Evolutionary conservation across 257 asterid genomes (phyloP).

Genomic region (Striga asiatica): DNA sequence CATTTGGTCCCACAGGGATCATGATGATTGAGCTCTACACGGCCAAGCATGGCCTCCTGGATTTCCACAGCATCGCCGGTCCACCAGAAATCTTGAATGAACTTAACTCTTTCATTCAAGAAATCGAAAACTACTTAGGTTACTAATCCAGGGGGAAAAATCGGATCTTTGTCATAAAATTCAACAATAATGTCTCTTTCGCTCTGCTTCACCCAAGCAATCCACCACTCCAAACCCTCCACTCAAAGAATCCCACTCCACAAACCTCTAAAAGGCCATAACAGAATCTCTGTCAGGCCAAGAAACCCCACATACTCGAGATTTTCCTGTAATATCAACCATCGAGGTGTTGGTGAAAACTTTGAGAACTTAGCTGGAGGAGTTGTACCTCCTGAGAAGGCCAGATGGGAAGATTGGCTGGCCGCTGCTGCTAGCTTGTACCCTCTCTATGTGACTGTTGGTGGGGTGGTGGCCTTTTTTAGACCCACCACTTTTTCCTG

Average conservation of each 20-base stretch:
- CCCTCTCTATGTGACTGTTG: constrained; percentile 76
- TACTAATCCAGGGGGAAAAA: background rate
- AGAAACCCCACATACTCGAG: constrained; percentile 13
- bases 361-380: constrained; percentile 16
- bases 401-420: constrained; percentile 54
- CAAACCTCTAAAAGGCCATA: constrained; percentile 10
- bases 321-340: background rate
- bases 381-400: constrained; percentile 26
- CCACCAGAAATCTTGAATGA: background rate
- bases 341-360: constrained; percentile 14
- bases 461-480: constrained; percentile 57
- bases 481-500: constrained; percentile 65
- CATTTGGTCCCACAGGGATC: constrained; percentile 20
- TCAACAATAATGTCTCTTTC: constrained; percentile 37
- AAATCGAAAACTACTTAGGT: background rate
- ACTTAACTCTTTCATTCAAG: background rate
- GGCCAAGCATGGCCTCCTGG: constrained; percentile 8
- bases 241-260: constrained; percentile 14
- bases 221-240: constrained; percentile 13
- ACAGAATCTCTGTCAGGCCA: constrained; percentile 13
- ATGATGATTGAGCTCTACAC: background rate
- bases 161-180: background rate
- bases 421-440: constrained; percentile 63
- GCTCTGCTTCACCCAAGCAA: constrained; percentile 31
- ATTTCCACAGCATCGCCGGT: background rate